These are phyloP conservation scores for Annulohypoxylon maeteangense DNA, from an alignment of 495 filamentous ascomycete species.

Conservation along the genomic window DNA sequence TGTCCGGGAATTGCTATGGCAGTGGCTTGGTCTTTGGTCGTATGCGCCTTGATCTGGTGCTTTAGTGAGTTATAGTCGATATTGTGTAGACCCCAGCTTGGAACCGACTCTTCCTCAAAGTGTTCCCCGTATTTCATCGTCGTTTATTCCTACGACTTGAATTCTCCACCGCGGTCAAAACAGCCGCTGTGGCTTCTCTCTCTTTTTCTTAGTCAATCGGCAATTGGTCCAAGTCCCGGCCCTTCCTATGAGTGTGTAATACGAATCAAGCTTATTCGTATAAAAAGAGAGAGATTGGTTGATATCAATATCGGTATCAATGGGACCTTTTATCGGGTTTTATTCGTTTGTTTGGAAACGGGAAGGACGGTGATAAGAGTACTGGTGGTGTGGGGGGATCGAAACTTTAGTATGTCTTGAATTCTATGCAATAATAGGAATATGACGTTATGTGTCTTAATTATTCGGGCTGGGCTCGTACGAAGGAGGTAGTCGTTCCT, in stretches of 20 bases:
- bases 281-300: slow-evolving; percentile 10
- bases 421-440: slow-evolving; percentile 24
- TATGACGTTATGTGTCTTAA: slow-evolving; percentile 37
- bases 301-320: background rate
- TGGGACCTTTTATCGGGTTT: background rate
- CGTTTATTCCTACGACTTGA: slow-evolving; percentile 24
- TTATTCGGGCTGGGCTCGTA: background rate
- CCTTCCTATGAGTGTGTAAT: slow-evolving; percentile 8
- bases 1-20: slow-evolving; percentile 74
- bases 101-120: slow-evolving; percentile 66
- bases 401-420: slow-evolving; percentile 27
- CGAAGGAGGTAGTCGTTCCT: slow-evolving; percentile 8
- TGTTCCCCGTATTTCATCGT: slow-evolving; percentile 77
- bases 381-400: slow-evolving; percentile 9
- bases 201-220: background rate
- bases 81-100: slow-evolving; percentile 68
- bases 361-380: slow-evolving; percentile 5
- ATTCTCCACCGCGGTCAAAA: slow-evolving; percentile 20
- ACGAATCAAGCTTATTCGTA: slow-evolving; percentile 22
- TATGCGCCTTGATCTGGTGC: slow-evolving; percentile 75
- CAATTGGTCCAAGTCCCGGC: slow-evolving; percentile 3
- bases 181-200: slow-evolving; percentile 14
- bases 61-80: slow-evolving; percentile 83
- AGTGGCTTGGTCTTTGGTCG: slow-evolving; percentile 67
- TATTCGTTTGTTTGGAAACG: slow-evolving; percentile 2